Evolutionary conservation across 305 asterid species (phyloP).

Genomic region (Fraxinus greggii): DNA sequence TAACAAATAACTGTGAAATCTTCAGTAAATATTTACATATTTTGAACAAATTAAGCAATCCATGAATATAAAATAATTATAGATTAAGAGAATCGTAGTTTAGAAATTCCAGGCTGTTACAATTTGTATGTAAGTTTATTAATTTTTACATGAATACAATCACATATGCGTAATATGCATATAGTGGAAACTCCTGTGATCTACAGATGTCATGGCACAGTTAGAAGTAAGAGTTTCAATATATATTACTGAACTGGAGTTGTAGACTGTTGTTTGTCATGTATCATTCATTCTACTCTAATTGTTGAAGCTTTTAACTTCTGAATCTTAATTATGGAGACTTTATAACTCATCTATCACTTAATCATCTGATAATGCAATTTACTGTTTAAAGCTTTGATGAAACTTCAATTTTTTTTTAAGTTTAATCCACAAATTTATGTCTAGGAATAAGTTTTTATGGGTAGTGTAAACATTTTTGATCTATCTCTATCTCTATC

Average conservation of each 20-base stretch:
- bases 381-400: neutral
- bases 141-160: neutral
- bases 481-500: neutral
- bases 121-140: neutral
- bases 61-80: neutral
- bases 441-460: constrained; percentile 5
- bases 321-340: neutral
- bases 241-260: neutral
- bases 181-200: neutral
- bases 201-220: neutral
- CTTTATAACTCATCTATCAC: neutral
- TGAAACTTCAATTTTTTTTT: neutral
- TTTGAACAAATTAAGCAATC: neutral
- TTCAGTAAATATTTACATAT: neutral
- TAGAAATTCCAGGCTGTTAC: neutral
- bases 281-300: neutral
- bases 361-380: neutral
- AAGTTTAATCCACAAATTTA: neutral
- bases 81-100: neutral
- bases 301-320: neutral
- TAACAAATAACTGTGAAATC: neutral
- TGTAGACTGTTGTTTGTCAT: neutral
- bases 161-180: neutral
- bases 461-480: neutral
- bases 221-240: neutral